Base-by-base conservation (phyloP, 2,329 filamentous ascomycete species). In the Penicillium palitans region DNA sequence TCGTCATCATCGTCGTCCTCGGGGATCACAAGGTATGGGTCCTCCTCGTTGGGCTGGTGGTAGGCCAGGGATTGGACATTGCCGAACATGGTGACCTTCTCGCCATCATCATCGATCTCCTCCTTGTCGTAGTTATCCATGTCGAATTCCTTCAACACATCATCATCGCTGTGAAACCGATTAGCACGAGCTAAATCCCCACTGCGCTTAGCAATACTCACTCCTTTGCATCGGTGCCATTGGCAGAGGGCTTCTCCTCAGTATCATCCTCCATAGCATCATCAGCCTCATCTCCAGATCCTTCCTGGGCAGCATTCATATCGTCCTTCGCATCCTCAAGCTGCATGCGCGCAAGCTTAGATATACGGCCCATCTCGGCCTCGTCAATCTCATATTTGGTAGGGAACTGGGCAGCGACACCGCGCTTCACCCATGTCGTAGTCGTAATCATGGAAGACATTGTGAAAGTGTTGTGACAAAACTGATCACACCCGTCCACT, bases 71-170 rank as follows among this genome's bases (percentile, higher is more conserved):
- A 93, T 76, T 95, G 96, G 72, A 96, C 86, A 72, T 97, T 97
- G 71, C 93, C 92, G 73, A 99, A 98, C 85, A 97, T 96, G 68
- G 88, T 89, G 83, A 95, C 88, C 54, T 88, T 84, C 70, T 91
- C 88, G 50, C 80, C 81, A 21, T 80, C 80, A 59, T 90, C 85
- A 31, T 87, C 87, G 1, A 84, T 83, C 8, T 87, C 85, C 47
- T 95, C 90, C 66, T 95, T 90, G 69, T 99, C 95, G 75, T 99
- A 99, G 76, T 96, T 87, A 64, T 98, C 93, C 55, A 99, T 84
- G 72, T 99, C 89, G 77, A 97, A 99, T 77, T 99, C 92, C 77
- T 93, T 95, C 50, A 99, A 83, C 73, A 96, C 93, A 66, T 96
- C 91, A 71, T 96, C 91, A 63, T 89, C 80, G 56, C 79, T 79